phyloP scores from a whole-genome alignment of 495 filamentous ascomycete species.

The Penicillium maclennaniae region DNA sequence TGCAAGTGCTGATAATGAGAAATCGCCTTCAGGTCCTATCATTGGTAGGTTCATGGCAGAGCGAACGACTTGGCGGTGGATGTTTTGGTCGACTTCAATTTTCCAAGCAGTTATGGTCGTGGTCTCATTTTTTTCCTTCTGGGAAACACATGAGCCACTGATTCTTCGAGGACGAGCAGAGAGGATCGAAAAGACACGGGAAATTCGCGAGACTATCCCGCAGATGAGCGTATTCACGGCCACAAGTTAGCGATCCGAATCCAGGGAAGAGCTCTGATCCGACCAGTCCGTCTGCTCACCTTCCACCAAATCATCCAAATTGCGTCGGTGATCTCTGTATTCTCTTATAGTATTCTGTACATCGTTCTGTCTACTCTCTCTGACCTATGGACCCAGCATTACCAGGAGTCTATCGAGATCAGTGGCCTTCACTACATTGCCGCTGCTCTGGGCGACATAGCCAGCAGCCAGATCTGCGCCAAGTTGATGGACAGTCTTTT shows the following conservation, averaged over 20 bases:
- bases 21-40: conserved; percentile 35
- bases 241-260: conserved; percentile 6
- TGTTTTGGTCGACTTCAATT: conserved; percentile 42
- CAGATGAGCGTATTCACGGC: conserved; percentile 7
- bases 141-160: conserved; percentile 58
- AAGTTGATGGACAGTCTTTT: conserved; percentile 56
- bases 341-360: conserved; percentile 64
- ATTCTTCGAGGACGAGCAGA: conserved; percentile 51
- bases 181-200: conserved; percentile 54
- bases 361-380: conserved; percentile 62
- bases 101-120: conserved; percentile 21
- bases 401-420: conserved; percentile 49
- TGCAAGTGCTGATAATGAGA: too few relatives aligned
- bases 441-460: conserved; percentile 56
- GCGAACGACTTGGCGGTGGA: conserved; percentile 57
- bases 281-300: conserved; percentile 45
- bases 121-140: conserved; percentile 30
- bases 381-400: conserved; percentile 48
- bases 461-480: conserved; percentile 52
- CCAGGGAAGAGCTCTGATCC: conserved; percentile 34
- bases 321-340: conserved; percentile 52
- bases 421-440: conserved; percentile 61
- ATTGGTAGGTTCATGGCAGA: conserved; percentile 51
- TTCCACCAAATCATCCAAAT: conserved; percentile 53
- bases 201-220: conserved; percentile 33